phyloP scores from a whole-genome alignment of 2,329 filamentous ascomycete species.

The Stachybotrys chartarum region DNA sequence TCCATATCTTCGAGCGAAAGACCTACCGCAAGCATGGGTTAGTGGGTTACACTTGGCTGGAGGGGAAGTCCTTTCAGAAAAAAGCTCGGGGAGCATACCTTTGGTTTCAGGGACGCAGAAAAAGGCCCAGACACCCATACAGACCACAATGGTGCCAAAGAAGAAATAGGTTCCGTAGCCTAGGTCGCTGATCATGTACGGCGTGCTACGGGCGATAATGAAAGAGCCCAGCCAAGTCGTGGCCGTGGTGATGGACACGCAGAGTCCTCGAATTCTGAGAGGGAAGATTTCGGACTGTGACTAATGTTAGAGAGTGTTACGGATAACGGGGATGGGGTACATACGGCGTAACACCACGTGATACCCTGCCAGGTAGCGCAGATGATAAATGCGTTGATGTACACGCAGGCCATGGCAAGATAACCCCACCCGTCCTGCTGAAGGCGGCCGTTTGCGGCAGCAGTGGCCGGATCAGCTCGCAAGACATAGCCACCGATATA shows the following conservation, averaged over 20 bases:
- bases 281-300: conserved; percentile 36
- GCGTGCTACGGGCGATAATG: conserved; percentile 24
- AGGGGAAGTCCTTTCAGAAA: background rate
- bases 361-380: conserved; percentile 34
- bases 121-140: conserved; percentile 36
- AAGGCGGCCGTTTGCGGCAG: conserved; percentile 38
- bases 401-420: conserved; percentile 36
- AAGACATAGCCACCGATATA: conserved; percentile 32
- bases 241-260: conserved; percentile 18
- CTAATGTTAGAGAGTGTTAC: background rate
- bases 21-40: conserved; percentile 3
- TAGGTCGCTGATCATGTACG: conserved; percentile 28
- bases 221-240: conserved; percentile 25
- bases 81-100: conserved; percentile 15
- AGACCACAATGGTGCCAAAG: conserved; percentile 34
- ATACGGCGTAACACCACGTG: conserved; percentile 32
- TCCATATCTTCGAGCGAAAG: conserved; percentile 40
- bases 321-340: background rate
- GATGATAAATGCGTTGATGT: conserved; percentile 33
- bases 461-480: conserved; percentile 20
- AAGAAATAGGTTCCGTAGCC: conserved; percentile 45
- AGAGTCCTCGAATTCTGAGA: conserved; percentile 18
- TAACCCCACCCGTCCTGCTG: conserved; percentile 32
- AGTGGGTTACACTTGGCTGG: background rate
- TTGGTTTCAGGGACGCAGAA: conserved; percentile 44